Percentiles rank a stretch among this genome's conserved stretches.
phyloP scores from a whole-genome alignment of 2,329 filamentous ascomycete species.

The Geosmithia flava region DNA sequence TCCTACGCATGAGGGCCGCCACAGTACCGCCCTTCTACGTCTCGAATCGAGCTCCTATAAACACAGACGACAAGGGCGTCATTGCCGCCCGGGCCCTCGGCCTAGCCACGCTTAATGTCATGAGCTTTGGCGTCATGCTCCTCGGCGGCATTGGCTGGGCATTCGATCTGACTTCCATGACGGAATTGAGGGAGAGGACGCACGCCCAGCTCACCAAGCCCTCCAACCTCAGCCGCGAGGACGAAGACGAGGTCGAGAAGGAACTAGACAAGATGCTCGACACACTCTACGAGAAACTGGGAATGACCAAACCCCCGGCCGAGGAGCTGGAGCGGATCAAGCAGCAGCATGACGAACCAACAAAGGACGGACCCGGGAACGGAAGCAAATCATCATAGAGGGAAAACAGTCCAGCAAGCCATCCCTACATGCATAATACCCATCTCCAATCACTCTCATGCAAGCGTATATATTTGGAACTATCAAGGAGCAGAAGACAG shows the following conservation, averaged over 20 bases:
- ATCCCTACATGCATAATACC: too few relatives aligned
- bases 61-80: slow-evolving; percentile 21
- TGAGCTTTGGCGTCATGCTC: slow-evolving; percentile 61
- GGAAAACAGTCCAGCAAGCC: too few relatives aligned
- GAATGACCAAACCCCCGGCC: slow-evolving; percentile 16
- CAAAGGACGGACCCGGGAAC: neutral
- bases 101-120: slow-evolving; percentile 76
- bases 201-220: slow-evolving; percentile 22
- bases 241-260: slow-evolving; percentile 49
- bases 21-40: slow-evolving; percentile 61
- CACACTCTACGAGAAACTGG: slow-evolving; percentile 24
- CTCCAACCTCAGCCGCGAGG: slow-evolving; percentile 19
- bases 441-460: too few relatives aligned
- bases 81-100: slow-evolving; percentile 67
- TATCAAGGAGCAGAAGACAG: too few relatives aligned
- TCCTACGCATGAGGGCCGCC: slow-evolving; percentile 48
- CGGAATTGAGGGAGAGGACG: slow-evolving; percentile 48
- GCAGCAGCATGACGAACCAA: neutral
- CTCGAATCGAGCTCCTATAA: slow-evolving; percentile 30
- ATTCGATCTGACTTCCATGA: slow-evolving; percentile 60
- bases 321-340: slow-evolving; percentile 2
- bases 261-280: slow-evolving; percentile 46
- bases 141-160: slow-evolving; percentile 65
- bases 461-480: too few relatives aligned
- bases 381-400: too few relatives aligned